Conservation (phyloP, 106 monocot species). For the Dactylorhiza incarnata region DNA sequence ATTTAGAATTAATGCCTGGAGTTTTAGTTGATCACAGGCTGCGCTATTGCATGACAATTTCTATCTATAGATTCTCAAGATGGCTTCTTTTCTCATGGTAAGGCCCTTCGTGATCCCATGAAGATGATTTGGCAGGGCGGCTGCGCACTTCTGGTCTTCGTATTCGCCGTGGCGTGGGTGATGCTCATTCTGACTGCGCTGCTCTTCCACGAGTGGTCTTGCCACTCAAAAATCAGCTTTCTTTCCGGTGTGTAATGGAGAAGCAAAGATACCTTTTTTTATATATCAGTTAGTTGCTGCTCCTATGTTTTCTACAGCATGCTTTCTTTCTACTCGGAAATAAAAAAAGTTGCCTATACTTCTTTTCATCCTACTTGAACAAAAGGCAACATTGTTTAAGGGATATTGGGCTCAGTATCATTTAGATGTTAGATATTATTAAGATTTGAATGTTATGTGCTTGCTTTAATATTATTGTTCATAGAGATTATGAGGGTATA, state of each 20-base stretch:
- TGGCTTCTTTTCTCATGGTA: conserved; percentile 8
- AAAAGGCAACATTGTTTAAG: neutral
- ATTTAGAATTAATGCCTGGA: neutral
- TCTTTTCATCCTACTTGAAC: neutral
- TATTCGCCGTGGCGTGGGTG: conserved; percentile 64
- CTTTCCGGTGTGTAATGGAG: conserved; percentile 37
- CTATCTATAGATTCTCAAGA: conserved; percentile 6
- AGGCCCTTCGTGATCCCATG: conserved; percentile 21
- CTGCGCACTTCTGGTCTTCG: conserved; percentile 47
- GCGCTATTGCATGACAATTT: neutral
- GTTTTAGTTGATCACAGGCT: neutral
- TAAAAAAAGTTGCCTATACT: neutral
- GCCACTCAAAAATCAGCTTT: conserved; percentile 56
- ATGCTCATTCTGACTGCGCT: conserved; percentile 54
- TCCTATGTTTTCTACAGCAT: neutral
- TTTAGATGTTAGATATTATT: neutral
- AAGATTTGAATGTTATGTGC: no score
- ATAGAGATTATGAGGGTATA: no score
- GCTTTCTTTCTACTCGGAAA: neutral
- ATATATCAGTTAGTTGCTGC: neutral
- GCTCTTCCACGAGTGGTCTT: conserved; percentile 65
- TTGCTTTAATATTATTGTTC: no score
- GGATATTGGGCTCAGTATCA: neutral
- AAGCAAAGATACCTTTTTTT: neutral
- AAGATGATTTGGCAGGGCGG: conserved; percentile 53